Percentiles rank a stretch among this genome's conserved stretches.
These are phyloP conservation scores for Exophiala spinifera DNA, from an alignment of 2,329 filamentous ascomycete species.

Conservation along the genomic window DNA sequence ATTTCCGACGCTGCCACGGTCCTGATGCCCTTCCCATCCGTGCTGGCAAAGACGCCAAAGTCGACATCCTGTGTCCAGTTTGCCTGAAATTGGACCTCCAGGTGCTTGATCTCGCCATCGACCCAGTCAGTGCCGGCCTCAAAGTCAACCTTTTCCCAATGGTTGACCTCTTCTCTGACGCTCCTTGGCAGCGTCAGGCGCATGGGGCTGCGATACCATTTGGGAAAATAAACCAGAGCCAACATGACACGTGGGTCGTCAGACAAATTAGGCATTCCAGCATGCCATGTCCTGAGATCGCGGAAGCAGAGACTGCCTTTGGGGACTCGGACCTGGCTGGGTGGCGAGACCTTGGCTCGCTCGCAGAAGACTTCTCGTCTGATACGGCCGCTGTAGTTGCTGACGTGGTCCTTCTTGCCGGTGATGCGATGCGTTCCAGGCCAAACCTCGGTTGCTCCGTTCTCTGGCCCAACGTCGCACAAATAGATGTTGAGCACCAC, in stretches of 20 bases:
- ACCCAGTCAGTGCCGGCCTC: too few relatives aligned
- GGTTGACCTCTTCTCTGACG: slow-evolving; percentile 25
- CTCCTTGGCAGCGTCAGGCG: slow-evolving; percentile 20
- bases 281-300: slow-evolving; percentile 62
- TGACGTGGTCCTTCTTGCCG: slow-evolving; percentile 32
- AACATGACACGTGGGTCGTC: slow-evolving; percentile 55
- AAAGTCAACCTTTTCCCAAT: too few relatives aligned
- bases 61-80: too few relatives aligned
- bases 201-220: slow-evolving; percentile 25
- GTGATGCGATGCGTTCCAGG: slow-evolving; percentile 47
- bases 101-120: too few relatives aligned
- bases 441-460: slow-evolving; percentile 53
- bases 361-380: slow-evolving; percentile 34
- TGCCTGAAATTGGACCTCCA: too few relatives aligned
- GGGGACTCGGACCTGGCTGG: slow-evolving; percentile 40
- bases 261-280: slow-evolving; percentile 59
- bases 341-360: slow-evolving; percentile 34
- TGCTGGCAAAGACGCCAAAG: too few relatives aligned
- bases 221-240: slow-evolving; percentile 35
- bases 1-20: too few relatives aligned
- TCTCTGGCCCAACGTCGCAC: slow-evolving; percentile 44
- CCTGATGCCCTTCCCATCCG: too few relatives aligned
- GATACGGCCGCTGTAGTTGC: too few relatives aligned
- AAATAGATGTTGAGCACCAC: slow-evolving; percentile 50
- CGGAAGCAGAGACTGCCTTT: slow-evolving; percentile 57